Conservation (phyloP, 1,284 basidiomycete species). For the Uromyces viciae-fabae region DNA sequence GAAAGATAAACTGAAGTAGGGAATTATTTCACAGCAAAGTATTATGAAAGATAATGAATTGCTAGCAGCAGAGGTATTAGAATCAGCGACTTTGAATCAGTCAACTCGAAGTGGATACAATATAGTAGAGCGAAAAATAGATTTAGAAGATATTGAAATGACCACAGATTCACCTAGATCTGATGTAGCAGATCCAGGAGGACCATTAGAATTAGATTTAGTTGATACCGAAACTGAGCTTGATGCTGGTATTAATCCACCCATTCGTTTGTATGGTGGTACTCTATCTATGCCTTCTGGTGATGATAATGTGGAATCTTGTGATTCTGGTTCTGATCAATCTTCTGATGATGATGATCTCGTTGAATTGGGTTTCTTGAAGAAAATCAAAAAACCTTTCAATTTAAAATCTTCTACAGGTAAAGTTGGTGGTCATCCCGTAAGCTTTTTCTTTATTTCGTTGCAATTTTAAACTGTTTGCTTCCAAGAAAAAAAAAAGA, state of each 20-base stretch:
- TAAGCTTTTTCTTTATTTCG: neutral
- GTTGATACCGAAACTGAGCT: neutral
- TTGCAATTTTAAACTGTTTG: neutral
- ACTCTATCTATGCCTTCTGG: neutral
- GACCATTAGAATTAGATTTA: slow-evolving; percentile 3
- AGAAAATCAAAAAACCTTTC: slow-evolving; percentile 23
- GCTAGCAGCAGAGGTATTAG: slow-evolving; percentile 11
- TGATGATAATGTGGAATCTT: neutral
- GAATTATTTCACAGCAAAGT: slow-evolving; percentile 11
- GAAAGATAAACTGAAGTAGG: too few species aligned
- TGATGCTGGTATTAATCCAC: neutral
- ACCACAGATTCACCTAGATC: slow-evolving; percentile 33
- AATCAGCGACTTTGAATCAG: neutral
- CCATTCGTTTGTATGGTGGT: slow-evolving; percentile 35
- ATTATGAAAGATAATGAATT: slow-evolving; percentile 40
- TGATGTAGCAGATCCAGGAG: slow-evolving; percentile 37
- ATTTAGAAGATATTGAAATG: slow-evolving; percentile 41
- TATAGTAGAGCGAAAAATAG: neutral
- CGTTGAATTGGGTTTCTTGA: slow-evolving; percentile 39
- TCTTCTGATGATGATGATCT: slow-evolving; percentile 26
- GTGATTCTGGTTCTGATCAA: neutral
- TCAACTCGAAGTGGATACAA: neutral
- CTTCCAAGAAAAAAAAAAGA: neutral
- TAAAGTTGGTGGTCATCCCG: slow-evolving; percentile 39
- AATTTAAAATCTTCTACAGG: slow-evolving; percentile 34